Percentiles rank a stretch among this genome's conserved stretches.
phyloP scores from a whole-genome alignment of 257 asterid genomes.

The Knoxia roxburghii region DNA sequence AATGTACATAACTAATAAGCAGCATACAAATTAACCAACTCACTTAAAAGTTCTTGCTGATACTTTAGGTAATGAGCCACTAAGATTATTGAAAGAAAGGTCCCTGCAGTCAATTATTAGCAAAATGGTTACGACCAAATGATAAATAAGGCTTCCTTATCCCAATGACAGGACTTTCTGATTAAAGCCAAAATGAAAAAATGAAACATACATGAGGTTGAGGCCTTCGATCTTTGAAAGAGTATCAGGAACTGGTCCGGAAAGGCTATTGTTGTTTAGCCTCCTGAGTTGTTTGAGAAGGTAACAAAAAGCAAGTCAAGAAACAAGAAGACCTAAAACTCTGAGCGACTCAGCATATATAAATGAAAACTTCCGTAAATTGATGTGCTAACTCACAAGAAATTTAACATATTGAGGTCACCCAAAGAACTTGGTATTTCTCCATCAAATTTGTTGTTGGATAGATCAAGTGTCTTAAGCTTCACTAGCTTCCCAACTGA shows the following conservation, averaged over 20 bases:
- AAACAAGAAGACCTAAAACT: neutral
- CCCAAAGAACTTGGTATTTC: conserved; percentile 72
- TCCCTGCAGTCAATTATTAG: conserved; percentile 53
- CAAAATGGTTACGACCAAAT: neutral
- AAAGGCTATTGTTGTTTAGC: conserved; percentile 88
- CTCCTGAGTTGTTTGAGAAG: conserved; percentile 65
- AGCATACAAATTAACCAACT: conserved; percentile 18
- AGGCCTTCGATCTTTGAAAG: conserved; percentile 63
- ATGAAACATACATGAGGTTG: conserved; percentile 60
- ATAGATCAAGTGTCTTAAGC: conserved; percentile 87
- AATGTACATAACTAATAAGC: conserved; percentile 2
- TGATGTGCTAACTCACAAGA: conserved; percentile 58
- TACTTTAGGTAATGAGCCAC: conserved; percentile 39
- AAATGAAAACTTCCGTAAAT: conserved; percentile 7
- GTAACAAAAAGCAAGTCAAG: conserved; percentile 22
- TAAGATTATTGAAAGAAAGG: conserved; percentile 51
- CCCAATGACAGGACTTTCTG: neutral
- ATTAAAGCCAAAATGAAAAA: neutral
- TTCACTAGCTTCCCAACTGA: conserved; percentile 64
- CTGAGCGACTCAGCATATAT: neutral
- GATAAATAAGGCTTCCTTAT: neutral
- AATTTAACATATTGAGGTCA: conserved; percentile 60
- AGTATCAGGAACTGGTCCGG: conserved; percentile 65
- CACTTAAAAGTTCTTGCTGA: conserved; percentile 63
- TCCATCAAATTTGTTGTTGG: conserved; percentile 65